phyloP scores from a whole-genome alignment of 805 yeast genomes.

The Candida tammaniensis region DNA sequence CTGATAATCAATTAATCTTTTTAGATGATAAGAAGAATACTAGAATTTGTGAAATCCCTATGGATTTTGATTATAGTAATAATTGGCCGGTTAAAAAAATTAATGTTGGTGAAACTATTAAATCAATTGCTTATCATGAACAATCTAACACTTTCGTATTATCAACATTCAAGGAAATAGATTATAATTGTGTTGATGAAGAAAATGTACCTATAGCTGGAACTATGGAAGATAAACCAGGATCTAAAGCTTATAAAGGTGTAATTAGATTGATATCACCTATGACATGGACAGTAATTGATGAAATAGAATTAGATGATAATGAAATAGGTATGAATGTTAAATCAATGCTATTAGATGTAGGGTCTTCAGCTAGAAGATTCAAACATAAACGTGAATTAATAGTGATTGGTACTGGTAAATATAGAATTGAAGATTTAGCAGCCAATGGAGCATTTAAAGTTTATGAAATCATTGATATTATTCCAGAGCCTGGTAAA shows the following conservation, averaged over 20 bases:
- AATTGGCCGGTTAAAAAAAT: slow-evolving; percentile 54
- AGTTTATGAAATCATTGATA: slow-evolving; percentile 70
- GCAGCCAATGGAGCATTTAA: slow-evolving; percentile 76
- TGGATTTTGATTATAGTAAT: slow-evolving; percentile 52
- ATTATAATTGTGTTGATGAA: slow-evolving; percentile 68
- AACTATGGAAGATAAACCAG: slow-evolving; percentile 45
- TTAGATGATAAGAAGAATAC: slow-evolving; percentile 71
- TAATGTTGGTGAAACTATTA: slow-evolving; percentile 60
- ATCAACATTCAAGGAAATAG: slow-evolving; percentile 56
- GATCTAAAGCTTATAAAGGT: slow-evolving; percentile 59
- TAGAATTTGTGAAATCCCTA: slow-evolving; percentile 52
- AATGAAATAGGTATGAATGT: slow-evolving; percentile 62
- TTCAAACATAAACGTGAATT: slow-evolving; percentile 59
- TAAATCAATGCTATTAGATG: slow-evolving; percentile 51
- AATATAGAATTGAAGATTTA: slow-evolving; percentile 74
- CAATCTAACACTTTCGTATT: slow-evolving; percentile 58
- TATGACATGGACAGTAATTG: slow-evolving; percentile 72
- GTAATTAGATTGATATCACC: slow-evolving; percentile 68
- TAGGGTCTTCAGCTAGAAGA: slow-evolving; percentile 38
- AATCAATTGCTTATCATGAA: slow-evolving; percentile 68
- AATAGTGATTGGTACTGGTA: slow-evolving; percentile 76
- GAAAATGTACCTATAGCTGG: slow-evolving; percentile 68
- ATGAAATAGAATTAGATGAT: slow-evolving; percentile 60
- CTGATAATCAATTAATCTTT: slow-evolving; percentile 60
- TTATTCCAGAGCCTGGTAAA: slow-evolving; percentile 83